Evolutionary conservation across 495 filamentous ascomycete genomes (phyloP).

Genomic region (Talaromyces borbonicus): DNA sequence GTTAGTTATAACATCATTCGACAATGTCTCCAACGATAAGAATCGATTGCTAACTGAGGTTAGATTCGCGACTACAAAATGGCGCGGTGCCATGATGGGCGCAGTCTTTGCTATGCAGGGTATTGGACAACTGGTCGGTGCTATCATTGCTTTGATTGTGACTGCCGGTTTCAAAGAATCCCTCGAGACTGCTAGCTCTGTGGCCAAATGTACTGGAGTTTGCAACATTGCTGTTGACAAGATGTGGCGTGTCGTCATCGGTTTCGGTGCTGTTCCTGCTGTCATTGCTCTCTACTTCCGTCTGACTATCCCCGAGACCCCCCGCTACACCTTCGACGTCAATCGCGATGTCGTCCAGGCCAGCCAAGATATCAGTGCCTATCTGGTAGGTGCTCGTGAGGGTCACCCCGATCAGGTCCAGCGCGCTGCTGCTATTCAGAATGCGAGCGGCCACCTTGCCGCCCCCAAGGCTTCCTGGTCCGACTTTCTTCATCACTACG

Average conservation of each 20-base stretch:
- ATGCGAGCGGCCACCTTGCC: slow-evolving; percentile 35
- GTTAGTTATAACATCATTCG: slow-evolving; percentile 35
- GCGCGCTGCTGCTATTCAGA: slow-evolving; percentile 38
- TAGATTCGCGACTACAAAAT: slow-evolving; percentile 72
- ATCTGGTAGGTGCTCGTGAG: slow-evolving; percentile 45
- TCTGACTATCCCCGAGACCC: slow-evolving; percentile 80
- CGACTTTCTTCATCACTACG: slow-evolving; percentile 57
- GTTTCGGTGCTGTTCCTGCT: slow-evolving; percentile 70
- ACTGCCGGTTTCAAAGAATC: slow-evolving; percentile 65
- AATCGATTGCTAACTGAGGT: neutral
- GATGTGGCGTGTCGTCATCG: slow-evolving; percentile 76
- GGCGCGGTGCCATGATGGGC: slow-evolving; percentile 84
- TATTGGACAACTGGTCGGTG: slow-evolving; percentile 63
- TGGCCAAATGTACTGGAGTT: slow-evolving; percentile 47
- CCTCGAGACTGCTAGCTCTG: slow-evolving; percentile 38
- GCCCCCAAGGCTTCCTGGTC: slow-evolving; percentile 53
- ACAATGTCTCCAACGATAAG: slow-evolving; percentile 11
- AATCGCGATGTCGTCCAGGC: slow-evolving; percentile 61
- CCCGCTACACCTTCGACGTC: slow-evolving; percentile 77
- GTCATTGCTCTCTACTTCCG: slow-evolving; percentile 74
- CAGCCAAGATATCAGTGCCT: slow-evolving; percentile 53
- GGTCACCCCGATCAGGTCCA: slow-evolving; percentile 53
- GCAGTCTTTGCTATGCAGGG: slow-evolving; percentile 80
- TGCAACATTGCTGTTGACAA: slow-evolving; percentile 68
- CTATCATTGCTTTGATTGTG: slow-evolving; percentile 61